These are phyloP conservation scores for Vaccinium macrocarpon DNA, from an alignment of 148 eudicot species.

Conservation along the genomic window DNA sequence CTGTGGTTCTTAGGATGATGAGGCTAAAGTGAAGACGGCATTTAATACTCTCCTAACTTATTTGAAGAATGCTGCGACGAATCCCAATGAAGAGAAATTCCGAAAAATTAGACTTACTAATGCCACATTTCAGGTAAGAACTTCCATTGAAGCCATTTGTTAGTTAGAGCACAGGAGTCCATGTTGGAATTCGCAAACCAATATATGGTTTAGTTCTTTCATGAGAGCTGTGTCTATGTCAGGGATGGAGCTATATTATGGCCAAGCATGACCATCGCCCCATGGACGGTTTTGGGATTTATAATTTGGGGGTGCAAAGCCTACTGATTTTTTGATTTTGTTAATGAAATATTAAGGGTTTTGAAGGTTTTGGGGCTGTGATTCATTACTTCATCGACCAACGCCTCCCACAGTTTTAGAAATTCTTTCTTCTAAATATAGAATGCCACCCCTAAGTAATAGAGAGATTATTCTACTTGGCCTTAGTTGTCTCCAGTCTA, in stretches of 20 bases:
- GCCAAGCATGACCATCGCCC: neutral
- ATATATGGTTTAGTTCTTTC: neutral
- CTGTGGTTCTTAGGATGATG: constrained; percentile 65
- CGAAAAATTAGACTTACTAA: constrained; percentile 87
- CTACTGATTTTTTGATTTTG: neutral
- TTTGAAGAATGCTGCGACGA: constrained; percentile 77
- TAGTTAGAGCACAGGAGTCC: neutral
- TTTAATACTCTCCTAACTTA: constrained; percentile 90
- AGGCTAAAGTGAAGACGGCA: constrained; percentile 84
- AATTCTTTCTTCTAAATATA: neutral
- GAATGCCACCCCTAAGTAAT: neutral
- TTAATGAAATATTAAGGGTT: neutral
- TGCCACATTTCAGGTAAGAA: constrained; percentile 83
- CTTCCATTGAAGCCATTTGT: constrained; percentile 1
- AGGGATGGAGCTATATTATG: neutral
- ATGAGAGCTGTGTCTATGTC: neutral
- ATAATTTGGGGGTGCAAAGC: neutral
- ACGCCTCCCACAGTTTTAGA: neutral
- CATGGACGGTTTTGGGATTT: neutral
- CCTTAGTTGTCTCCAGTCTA: neutral
- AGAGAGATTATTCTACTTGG: neutral
- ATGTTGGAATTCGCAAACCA: neutral
- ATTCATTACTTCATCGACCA: neutral
- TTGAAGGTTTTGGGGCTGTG: neutral
- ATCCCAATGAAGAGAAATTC: constrained; percentile 94